Evolutionary conservation across 441 rosid genomes (phyloP).

Genomic region (Daphne laureola): DNA sequence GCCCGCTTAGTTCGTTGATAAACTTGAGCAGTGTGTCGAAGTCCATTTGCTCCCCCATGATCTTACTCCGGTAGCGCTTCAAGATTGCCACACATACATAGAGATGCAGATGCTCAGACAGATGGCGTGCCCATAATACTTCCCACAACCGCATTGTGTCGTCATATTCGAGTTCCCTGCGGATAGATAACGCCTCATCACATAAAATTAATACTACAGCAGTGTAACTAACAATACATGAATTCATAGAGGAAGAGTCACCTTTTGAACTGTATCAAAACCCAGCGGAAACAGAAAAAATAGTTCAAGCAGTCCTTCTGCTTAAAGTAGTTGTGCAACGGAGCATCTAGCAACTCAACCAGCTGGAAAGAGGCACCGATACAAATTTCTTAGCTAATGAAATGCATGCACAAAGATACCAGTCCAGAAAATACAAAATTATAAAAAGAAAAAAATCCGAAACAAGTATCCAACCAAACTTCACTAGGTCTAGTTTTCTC

Average conservation of each 20-base stretch:
- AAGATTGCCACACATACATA: conserved; percentile 83
- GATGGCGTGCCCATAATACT: conserved; percentile 84
- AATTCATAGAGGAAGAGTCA: conserved; percentile 22
- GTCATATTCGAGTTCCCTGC: conserved; percentile 87
- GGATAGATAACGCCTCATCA: not conserved
- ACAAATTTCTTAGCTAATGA: too few relatives aligned
- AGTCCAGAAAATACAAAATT: too few relatives aligned
- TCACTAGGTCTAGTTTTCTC: too few relatives aligned
- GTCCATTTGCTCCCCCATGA: conserved; percentile 92
- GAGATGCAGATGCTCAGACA: conserved; percentile 86
- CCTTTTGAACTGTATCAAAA: conserved; percentile 96
- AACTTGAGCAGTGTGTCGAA: conserved; percentile 93
- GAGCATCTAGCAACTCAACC: conserved; percentile 88
- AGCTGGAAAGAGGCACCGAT: conserved; percentile 37
- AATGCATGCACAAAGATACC: too few relatives aligned
- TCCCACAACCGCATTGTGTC: conserved; percentile 88
- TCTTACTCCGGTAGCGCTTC: conserved; percentile 82
- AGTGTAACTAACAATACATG: not conserved
- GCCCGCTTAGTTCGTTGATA: conserved; percentile 87
- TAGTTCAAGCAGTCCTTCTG: conserved; percentile 96
- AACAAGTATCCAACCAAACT: too few relatives aligned
- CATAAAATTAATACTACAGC: too few relatives aligned
- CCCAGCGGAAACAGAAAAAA: conserved; percentile 99
- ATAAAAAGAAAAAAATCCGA: too few relatives aligned
- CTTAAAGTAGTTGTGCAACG: conserved; percentile 82